Base-by-base conservation (phyloP, 164 flowering plant species). In the Macadamia tetraphylla region DNA sequence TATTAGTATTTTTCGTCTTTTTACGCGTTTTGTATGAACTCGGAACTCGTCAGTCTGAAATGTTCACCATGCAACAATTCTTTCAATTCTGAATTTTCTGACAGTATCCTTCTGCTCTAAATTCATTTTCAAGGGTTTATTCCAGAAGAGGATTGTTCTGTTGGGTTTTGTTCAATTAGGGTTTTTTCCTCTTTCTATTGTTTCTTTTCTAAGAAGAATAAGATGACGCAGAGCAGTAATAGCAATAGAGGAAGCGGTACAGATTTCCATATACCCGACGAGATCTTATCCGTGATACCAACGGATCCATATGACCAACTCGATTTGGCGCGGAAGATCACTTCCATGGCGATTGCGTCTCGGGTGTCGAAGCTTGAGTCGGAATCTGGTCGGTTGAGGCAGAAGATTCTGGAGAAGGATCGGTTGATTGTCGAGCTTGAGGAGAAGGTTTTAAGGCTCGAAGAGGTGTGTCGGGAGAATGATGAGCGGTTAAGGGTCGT, bases 311-410 rank as follows among this genome's bases (percentile, higher is more conserved):
- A 89, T 76, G 94, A 89, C 42, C 98, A 91, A 80, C 86, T 93
- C 63, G 98, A 93, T 79, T 86, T 93, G 71, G 98, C 97, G 0
- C 72, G 98, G 55, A 93, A 93, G 82, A 87, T 93, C 43, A 93
- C 98, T 13, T 91, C 98, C 46, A 81, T 93, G 94, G 97, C 97
- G 6, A 88, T 93, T 29, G 96, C 97, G 8, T 89, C 98, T 57
- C 88, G 98, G 60, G 97, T 93, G 10, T 82, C 97, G n/a, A 88
- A 83, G 57, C 88, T 91, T 30, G 98, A 93, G 77, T 42, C 85
- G 6, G 97, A 93, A 71, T 52, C 74, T 17, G 79, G 76, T 0
- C 73, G 80, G 23, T 72, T 91, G 80, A 52, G 79, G 66, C 87
- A 81, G 75, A 85, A 77, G 74, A 58, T 89, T 12, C 9, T 68